Evolutionary conservation across 2,329 filamentous ascomycete genomes (phyloP).

Genomic region (Trichoderma semiorbis): DNA sequence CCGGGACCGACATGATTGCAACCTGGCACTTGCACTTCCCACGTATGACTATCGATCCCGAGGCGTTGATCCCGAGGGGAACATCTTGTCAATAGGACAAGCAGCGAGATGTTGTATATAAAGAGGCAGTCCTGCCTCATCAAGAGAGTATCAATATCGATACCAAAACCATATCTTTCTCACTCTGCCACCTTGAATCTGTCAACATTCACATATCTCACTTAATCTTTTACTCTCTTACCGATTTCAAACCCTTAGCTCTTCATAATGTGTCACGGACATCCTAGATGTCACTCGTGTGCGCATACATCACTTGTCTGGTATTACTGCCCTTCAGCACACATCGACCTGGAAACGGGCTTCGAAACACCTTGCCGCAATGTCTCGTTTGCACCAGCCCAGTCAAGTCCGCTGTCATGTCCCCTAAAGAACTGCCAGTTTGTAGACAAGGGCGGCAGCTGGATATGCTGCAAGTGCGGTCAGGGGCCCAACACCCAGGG

Average conservation of each 20-base stretch:
- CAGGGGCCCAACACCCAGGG: conserved; percentile 50
- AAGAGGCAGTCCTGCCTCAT: not conserved
- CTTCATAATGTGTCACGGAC: conserved; percentile 50
- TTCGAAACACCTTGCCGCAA: conserved; percentile 49
- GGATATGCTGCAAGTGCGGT: conserved; percentile 54
- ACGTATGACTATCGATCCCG: not conserved
- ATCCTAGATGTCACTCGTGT: conserved; percentile 51
- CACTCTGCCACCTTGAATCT: not conserved
- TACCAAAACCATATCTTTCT: not conserved
- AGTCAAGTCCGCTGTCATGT: conserved; percentile 43
- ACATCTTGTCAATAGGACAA: not conserved
- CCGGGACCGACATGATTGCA: not conserved
- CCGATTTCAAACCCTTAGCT: accelerated
- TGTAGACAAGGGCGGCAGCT: conserved; percentile 46
- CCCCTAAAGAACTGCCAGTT: conserved; percentile 51
- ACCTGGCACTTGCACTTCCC: not conserved
- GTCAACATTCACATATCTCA: not conserved
- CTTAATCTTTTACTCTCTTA: not conserved
- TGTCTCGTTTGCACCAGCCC: conserved; percentile 44
- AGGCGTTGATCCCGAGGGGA: not conserved
- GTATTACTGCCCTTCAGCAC: conserved; percentile 48
- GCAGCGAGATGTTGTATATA: not conserved
- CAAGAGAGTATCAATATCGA: not conserved
- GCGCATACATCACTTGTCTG: conserved; percentile 54
- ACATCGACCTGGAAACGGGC: conserved; percentile 46